Evolutionary conservation across 2,329 filamentous ascomycete genomes (phyloP).

Genomic region (Sordariomycetes sp.): DNA sequence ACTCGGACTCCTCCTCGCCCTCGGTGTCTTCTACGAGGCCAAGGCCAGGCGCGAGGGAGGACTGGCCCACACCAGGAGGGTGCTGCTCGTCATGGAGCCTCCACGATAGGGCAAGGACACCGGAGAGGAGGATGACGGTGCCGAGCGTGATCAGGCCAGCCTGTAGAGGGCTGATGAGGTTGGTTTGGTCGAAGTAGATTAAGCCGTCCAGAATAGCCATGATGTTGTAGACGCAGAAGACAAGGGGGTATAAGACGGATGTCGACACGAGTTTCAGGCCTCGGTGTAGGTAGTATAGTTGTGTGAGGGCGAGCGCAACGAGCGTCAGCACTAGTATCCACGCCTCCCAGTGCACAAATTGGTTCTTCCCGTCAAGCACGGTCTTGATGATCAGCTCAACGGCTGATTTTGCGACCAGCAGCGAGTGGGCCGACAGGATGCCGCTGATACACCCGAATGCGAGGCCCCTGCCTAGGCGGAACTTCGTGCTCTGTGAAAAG

Average conservation of each 20-base stretch:
- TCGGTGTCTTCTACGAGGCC: constrained; percentile 65
- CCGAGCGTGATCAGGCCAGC: constrained; percentile 78
- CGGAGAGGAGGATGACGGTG: constrained; percentile 73
- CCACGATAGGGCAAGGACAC: constrained; percentile 89
- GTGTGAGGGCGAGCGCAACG: constrained; percentile 70
- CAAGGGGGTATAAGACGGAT: constrained; percentile 88
- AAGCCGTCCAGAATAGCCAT: constrained; percentile 94
- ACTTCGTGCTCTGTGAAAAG: constrained; percentile 48
- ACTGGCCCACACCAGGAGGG: constrained; percentile 49
- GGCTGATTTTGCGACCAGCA: constrained; percentile 90
- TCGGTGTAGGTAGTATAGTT: constrained; percentile 90
- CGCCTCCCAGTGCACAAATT: constrained; percentile 91
- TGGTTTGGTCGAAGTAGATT: constrained; percentile 90
- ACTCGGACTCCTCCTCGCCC: constrained; percentile 39
- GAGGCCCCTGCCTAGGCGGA: constrained; percentile 71
- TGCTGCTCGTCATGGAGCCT: constrained; percentile 71
- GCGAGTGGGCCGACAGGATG: constrained; percentile 84
- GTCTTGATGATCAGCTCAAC: constrained; percentile 88
- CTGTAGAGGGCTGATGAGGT: constrained; percentile 63
- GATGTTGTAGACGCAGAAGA: constrained; percentile 99
- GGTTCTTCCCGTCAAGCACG: constrained; percentile 74
- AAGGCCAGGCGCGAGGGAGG: constrained; percentile 69
- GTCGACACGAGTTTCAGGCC: constrained; percentile 93
- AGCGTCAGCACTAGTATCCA: constrained; percentile 84
- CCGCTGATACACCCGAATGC: constrained; percentile 85